phyloP scores from a whole-genome alignment of 2,329 filamentous ascomycete species.

The Blastomyces parvus region DNA sequence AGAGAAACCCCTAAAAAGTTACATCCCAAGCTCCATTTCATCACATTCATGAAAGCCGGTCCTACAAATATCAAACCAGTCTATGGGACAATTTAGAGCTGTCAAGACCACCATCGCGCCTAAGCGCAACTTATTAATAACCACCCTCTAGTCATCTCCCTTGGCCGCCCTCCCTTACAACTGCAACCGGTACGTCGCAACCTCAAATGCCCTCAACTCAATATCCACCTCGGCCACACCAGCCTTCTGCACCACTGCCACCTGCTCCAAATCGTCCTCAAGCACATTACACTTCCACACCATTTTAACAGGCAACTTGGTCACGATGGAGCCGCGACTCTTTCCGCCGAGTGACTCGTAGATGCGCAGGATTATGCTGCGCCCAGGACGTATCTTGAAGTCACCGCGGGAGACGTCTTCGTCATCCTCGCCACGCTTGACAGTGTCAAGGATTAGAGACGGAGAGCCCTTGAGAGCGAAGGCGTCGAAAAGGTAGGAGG shows the following conservation, averaged over 20 bases:
- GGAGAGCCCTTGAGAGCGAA: constrained; percentile 58
- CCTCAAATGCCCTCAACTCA: constrained; percentile 69
- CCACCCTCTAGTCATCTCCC: too few species aligned
- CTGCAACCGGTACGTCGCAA: constrained; percentile 66
- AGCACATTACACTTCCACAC: constrained; percentile 78
- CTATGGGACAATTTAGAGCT: too few species aligned
- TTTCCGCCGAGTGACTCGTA: constrained; percentile 85
- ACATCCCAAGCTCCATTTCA: too few species aligned
- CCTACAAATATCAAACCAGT: too few species aligned
- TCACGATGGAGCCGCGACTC: constrained; percentile 59
- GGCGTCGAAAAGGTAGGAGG: constrained; percentile 36
- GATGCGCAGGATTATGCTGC: constrained; percentile 71
- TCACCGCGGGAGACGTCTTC: constrained; percentile 54
- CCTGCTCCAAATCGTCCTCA: constrained; percentile 70
- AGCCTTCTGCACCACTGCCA: constrained; percentile 40
- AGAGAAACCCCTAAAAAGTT: too few species aligned
- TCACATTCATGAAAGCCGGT: too few species aligned
- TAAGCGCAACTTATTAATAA: too few species aligned
- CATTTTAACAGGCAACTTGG: constrained; percentile 60
- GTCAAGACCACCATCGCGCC: too few species aligned
- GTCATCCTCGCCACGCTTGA: constrained; percentile 90
- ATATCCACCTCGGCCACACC: constrained; percentile 45
- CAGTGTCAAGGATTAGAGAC: constrained; percentile 70
- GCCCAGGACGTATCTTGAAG: constrained; percentile 57
- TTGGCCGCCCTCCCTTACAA: constrained; percentile 25